phyloP scores from a whole-genome alignment of 2,329 filamentous ascomycete genomes.

The Apiospora sp. region DNA sequence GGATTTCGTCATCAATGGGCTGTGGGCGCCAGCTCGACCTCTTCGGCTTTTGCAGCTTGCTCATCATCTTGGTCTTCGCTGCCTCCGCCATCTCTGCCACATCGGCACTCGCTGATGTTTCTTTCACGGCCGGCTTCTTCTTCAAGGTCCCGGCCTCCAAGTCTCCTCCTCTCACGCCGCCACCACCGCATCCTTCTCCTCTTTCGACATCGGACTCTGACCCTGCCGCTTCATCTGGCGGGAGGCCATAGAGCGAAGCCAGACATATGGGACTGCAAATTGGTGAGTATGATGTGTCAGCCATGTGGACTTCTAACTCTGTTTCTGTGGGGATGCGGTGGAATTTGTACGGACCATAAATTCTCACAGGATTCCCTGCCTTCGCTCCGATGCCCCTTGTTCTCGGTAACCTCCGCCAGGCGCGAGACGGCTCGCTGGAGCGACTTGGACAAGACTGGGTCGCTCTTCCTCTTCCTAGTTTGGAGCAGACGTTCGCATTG shows the following conservation, averaged over 20 bases:
- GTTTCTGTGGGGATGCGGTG: background rate
- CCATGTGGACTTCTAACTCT: background rate
- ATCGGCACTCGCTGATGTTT: background rate
- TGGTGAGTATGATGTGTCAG: background rate
- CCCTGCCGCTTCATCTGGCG: slow-evolving; percentile 14
- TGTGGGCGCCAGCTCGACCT: slow-evolving; percentile 25
- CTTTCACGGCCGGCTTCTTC: slow-evolving; percentile 13
- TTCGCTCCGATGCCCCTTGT: slow-evolving; percentile 28
- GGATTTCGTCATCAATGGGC: slow-evolving; percentile 41
- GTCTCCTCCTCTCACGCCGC: slow-evolving; percentile 30
- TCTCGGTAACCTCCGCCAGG: slow-evolving; percentile 34
- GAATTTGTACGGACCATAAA: slow-evolving; percentile 33
- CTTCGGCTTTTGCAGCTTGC: background rate
- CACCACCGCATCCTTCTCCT: slow-evolving; percentile 2
- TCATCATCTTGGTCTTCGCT: slow-evolving; percentile 21
- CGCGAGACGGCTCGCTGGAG: slow-evolving; percentile 34
- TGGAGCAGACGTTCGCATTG: slow-evolving; percentile 16
- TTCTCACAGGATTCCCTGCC: slow-evolving; percentile 29
- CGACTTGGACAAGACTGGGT: slow-evolving; percentile 25
- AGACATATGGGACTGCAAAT: slow-evolving; percentile 39
- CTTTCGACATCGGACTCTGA: background rate
- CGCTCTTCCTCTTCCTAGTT: background rate
- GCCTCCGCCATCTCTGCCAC: slow-evolving; percentile 25
- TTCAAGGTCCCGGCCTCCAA: slow-evolving; percentile 18
- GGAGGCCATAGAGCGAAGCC: slow-evolving; percentile 31